Evolutionary conservation across 2,329 filamentous ascomycete genomes (phyloP).

Genomic region (Eutypella sp.): DNA sequence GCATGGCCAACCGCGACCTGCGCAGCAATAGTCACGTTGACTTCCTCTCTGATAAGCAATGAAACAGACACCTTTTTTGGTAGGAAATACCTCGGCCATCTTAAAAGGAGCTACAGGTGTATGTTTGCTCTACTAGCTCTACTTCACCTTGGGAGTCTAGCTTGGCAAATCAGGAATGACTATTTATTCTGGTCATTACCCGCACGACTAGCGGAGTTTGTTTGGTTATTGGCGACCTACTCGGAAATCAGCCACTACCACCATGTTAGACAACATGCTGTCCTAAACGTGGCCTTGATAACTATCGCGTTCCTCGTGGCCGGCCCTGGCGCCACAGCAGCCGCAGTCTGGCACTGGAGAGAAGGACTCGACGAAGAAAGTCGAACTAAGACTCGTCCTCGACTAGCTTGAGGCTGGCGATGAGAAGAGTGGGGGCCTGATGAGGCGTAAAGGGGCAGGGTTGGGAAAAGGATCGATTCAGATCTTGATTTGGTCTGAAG

Average conservation of each 20-base stretch:
- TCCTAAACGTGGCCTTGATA: not conserved
- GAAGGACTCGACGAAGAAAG: not conserved
- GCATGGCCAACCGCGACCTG: not conserved
- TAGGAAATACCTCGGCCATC: not conserved
- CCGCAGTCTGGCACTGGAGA: not conserved
- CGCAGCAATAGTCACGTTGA: not conserved
- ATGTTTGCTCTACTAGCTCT: not conserved
- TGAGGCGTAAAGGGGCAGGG: too few species aligned
- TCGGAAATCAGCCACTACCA: not conserved
- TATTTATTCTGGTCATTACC: not conserved
- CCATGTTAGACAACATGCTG: not conserved
- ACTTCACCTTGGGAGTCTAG: not conserved
- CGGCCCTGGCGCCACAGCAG: not conserved
- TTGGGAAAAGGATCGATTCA: too few species aligned
- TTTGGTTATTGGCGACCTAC: not conserved
- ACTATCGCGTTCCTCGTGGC: not conserved
- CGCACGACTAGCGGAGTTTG: not conserved
- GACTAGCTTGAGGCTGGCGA: not conserved
- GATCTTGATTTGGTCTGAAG: too few species aligned
- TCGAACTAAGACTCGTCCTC: not conserved
- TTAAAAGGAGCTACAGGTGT: not conserved
- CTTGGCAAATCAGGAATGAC: not conserved
- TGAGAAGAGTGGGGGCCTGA: not conserved
- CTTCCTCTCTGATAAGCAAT: not conserved
- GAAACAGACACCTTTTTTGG: not conserved